phyloP scores from a whole-genome alignment of 805 yeast genomes.

The Candida ficus region DNA sequence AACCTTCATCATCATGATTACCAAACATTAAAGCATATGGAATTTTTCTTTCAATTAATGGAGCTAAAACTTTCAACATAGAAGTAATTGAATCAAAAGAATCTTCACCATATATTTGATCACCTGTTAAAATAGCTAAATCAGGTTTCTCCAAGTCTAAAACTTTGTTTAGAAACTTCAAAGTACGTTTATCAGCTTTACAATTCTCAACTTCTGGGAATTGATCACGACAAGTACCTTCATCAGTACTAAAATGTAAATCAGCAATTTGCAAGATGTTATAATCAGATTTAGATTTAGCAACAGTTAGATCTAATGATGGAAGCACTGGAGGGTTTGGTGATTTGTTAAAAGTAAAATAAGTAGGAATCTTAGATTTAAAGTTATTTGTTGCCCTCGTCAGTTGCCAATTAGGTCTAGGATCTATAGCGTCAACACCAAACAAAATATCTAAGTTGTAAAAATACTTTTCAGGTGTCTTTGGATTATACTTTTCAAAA shows the following conservation, averaged over 20 bases:
- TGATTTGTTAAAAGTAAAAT: conserved; percentile 21
- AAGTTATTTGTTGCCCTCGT: conserved; percentile 7
- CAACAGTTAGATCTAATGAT: conserved; percentile 9
- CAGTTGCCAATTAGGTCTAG: conserved; percentile 64
- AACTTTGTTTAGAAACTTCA: conserved; percentile 52
- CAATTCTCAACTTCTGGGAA: conserved; percentile 56
- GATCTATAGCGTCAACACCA: conserved; percentile 71
- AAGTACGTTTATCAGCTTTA: conserved; percentile 60
- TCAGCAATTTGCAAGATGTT: conserved; percentile 90
- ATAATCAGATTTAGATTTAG: conserved; percentile 42
- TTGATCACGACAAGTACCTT: conserved; percentile 75
- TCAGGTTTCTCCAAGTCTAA: conserved; percentile 79
- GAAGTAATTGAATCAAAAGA: conserved; percentile 82
- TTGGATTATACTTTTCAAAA: conserved; percentile 34
- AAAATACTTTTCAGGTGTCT: conserved; percentile 12
- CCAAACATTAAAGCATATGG: conserved; percentile 89
- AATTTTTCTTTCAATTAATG: conserved; percentile 59
- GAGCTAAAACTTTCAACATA: conserved; percentile 66
- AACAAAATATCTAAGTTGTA: conserved; percentile 55
- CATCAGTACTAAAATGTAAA: conserved; percentile 82
- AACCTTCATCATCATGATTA: conserved; percentile 91
- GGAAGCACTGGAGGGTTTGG: background rate
- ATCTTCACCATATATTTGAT: conserved; percentile 78
- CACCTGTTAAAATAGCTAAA: conserved; percentile 84
- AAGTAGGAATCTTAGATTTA: conserved; percentile 16